Evolutionary conservation across 129 eudicot genomes (phyloP).

Genomic region (Flaveria brownii): DNA sequence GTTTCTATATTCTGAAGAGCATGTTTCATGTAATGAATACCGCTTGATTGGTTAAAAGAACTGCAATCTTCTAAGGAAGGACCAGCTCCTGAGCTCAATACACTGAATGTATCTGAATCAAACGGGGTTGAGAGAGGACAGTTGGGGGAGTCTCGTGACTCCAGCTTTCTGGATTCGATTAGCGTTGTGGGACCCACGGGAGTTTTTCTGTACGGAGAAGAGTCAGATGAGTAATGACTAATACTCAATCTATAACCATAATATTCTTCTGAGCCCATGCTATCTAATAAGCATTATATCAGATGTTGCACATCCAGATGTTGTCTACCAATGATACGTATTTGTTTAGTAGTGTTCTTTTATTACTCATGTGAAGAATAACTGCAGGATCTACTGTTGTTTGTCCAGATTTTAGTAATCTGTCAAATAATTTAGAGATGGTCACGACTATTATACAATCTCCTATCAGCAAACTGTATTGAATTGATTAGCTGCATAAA

Average conservation of each 20-base stretch:
- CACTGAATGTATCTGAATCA: conserved; percentile 42
- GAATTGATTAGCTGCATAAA: not conserved
- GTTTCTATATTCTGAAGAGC: conserved; percentile 67
- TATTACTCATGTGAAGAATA: not conserved
- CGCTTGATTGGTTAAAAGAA: conserved; percentile 38
- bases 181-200: conserved; percentile 19
- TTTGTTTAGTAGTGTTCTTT: not conserved
- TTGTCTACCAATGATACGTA: too few relatives aligned
- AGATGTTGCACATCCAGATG: conserved; percentile 25
- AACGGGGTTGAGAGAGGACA: conserved; percentile 53
- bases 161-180: conserved; percentile 54
- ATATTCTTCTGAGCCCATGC: conserved; percentile 66
- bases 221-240: conserved; percentile 47
- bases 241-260: conserved; percentile 41
- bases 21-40: conserved; percentile 43
- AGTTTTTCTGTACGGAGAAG: conserved; percentile 10
- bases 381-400: not conserved
- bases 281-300: conserved; percentile 37
- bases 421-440: too few relatives aligned
- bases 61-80: conserved; percentile 59
- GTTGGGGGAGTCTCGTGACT: conserved; percentile 63
- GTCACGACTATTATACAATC: not conserved
- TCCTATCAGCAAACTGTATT: not conserved
- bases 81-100: conserved; percentile 59
- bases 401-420: not conserved